Evolutionary conservation across 139 green algal species (phyloP).

Genomic region (Chlamydomonas sphaeroides): DNA sequence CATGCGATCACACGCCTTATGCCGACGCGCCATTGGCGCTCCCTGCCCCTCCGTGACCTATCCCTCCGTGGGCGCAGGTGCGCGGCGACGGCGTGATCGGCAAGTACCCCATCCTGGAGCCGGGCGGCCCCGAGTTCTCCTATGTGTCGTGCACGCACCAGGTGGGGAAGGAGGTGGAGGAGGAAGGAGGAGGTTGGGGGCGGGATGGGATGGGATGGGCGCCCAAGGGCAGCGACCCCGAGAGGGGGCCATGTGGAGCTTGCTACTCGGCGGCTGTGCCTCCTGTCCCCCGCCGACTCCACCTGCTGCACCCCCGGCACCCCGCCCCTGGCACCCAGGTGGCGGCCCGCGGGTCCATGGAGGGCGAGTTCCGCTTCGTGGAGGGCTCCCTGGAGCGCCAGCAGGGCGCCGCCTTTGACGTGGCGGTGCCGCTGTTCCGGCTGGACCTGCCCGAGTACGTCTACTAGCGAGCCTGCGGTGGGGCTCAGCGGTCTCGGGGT

Average conservation of each 20-base stretch:
- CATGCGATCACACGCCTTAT: too few relatives aligned
- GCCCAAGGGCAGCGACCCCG: too few relatives aligned
- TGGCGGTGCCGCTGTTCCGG: constrained; percentile 49
- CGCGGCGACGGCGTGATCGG: constrained; percentile 60
- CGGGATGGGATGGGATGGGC: too few relatives aligned
- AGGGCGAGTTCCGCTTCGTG: constrained; percentile 82
- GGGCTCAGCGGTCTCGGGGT: too few relatives aligned
- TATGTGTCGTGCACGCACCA: constrained; percentile 84
- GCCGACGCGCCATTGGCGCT: too few relatives aligned
- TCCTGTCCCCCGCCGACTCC: too few relatives aligned
- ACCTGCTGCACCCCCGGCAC: too few relatives aligned
- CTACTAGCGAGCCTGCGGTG: constrained; percentile 36
- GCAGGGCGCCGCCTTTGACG: constrained; percentile 54
- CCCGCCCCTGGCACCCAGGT: too few relatives aligned
- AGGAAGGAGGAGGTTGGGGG: too few relatives aligned
- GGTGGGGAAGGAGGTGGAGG: too few relatives aligned
- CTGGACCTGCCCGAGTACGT: constrained; percentile 58
- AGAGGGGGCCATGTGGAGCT: too few relatives aligned
- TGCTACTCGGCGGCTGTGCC: too few relatives aligned
- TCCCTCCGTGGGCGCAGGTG: not conserved
- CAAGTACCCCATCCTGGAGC: constrained; percentile 54
- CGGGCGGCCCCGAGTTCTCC: constrained; percentile 65
- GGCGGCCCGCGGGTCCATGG: constrained; percentile 61
- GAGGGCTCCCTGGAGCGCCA: constrained; percentile 55
- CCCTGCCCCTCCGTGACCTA: not conserved